Conservation (phyloP, 192 early-diverging fungal species). For the Coemansia sp. region DNA sequence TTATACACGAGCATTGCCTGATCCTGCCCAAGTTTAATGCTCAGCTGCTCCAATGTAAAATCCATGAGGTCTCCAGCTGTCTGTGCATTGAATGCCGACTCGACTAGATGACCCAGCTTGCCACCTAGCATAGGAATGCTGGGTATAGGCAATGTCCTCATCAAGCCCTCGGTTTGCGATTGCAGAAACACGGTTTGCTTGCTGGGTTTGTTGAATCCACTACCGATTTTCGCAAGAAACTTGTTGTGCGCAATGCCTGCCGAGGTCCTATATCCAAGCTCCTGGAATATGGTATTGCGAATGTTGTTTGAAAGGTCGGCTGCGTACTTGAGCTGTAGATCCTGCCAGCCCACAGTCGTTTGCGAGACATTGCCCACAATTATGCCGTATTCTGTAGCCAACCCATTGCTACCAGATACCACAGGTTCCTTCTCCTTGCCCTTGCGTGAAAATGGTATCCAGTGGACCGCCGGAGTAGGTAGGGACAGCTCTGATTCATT, state of each 20-base stretch:
- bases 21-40: constrained; percentile 26
- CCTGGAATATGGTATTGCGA: constrained; percentile 59
- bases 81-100: constrained; percentile 55
- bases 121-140: constrained; percentile 89
- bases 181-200: constrained; percentile 71
- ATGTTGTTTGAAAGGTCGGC: constrained; percentile 69
- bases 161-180: constrained; percentile 58
- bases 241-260: constrained; percentile 85
- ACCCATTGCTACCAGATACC: not conserved
- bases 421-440: constrained; percentile 45
- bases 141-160: constrained; percentile 64
- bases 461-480: constrained; percentile 29
- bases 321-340: constrained; percentile 75
- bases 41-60: constrained; percentile 42
- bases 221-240: constrained; percentile 82
- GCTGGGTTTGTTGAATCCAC: constrained; percentile 82
- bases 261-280: constrained; percentile 79
- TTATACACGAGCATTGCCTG: constrained; percentile 33
- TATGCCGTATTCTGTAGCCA: constrained; percentile 52
- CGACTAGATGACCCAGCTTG: constrained; percentile 75
- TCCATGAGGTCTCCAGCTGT: constrained; percentile 36
- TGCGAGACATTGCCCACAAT: constrained; percentile 41
- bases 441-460: constrained; percentile 38
- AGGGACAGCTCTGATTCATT: not conserved
- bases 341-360: constrained; percentile 61